Conservation (phyloP, 2,329 filamentous ascomycete genomes). For the Sclerotinia spermophila region DNA sequence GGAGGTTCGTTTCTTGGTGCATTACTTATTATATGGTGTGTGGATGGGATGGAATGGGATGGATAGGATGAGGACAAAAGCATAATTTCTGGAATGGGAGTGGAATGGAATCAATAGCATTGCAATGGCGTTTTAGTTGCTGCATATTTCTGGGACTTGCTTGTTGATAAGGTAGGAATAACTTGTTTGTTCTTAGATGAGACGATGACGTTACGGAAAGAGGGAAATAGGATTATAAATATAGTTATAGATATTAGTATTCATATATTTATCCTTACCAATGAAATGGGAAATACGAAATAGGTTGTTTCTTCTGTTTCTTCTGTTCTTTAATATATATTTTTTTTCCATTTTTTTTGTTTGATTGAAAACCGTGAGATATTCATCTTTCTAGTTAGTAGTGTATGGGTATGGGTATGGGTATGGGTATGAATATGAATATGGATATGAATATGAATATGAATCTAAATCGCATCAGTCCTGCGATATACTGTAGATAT, state of each 20-base stretch:
- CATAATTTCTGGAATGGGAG: neutral
- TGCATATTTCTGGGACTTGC: conserved; percentile 5
- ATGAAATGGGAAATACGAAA: too few species aligned
- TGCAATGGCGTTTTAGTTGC: neutral
- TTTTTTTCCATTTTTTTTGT: neutral
- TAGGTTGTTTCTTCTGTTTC: neutral
- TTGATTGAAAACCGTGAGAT: neutral
- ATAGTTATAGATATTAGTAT: neutral
- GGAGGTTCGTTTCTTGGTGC: neutral
- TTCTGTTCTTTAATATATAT: too few species aligned
- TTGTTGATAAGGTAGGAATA: neutral
- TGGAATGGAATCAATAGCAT: conserved; percentile 1
- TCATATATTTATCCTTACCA: neutral
- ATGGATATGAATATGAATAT: too few species aligned
- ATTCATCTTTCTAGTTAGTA: neutral
- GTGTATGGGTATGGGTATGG: too few species aligned
- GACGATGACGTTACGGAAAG: neutral
- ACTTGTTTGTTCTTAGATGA: neutral
- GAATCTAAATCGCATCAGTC: too few species aligned
- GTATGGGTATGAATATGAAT: too few species aligned
- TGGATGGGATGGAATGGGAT: neutral
- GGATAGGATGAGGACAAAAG: neutral
- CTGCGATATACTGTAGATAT: too few species aligned
- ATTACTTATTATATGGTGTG: neutral
- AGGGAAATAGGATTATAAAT: neutral